A percentile compares a stretch with the other conserved stretches of the same genome.
Evolutionary conservation across 164 flowering plant genomes (phyloP).

Genomic region (Vitis vinifera): ASM3070453v1 NC_081816.1:5768001-5768500

Average conservation of each 20-base stretch:
- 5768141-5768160: too few species aligned
- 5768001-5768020: too few species aligned
- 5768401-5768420: constrained; percentile 45
- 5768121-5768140: too few species aligned
- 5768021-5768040: too few species aligned
- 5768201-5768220: constrained; percentile 67
- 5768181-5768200: constrained; percentile 44
- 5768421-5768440: constrained; percentile 51
- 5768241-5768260: constrained; percentile 43
- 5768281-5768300: constrained; percentile 55
- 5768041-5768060: too few species aligned
- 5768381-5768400: constrained; percentile 52
- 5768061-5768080: too few species aligned
- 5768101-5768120: too few species aligned
- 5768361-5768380: constrained; percentile 47
- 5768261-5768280: constrained; percentile 56
- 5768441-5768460: constrained; percentile 30
- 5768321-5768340: constrained; percentile 39
- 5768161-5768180: too few species aligned
- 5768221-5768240: constrained; percentile 26
- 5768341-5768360: constrained; percentile 17
- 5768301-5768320: constrained; percentile 69
- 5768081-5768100: too few species aligned
- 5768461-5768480: constrained; percentile 56
- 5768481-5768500: constrained; percentile 57